These are phyloP conservation scores for Wickerhamomyces hampshirensis DNA, from an alignment of 805 yeast species.

Conservation along the genomic window DNA sequence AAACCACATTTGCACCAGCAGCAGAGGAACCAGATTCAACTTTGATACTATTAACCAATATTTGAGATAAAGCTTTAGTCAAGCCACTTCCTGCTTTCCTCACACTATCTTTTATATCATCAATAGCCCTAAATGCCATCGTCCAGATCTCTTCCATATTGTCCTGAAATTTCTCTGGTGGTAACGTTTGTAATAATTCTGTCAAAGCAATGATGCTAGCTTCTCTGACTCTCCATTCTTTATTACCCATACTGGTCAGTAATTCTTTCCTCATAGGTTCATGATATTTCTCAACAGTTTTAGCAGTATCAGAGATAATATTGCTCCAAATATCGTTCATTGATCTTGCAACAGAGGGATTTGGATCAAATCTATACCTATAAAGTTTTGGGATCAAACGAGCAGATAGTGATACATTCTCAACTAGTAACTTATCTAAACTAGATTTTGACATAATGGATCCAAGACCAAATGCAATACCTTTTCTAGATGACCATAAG, in stretches of 20 bases:
- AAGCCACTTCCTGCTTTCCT: constrained; percentile 72
- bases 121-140: constrained; percentile 84
- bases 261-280: constrained; percentile 60
- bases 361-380: constrained; percentile 85
- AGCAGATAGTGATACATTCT: constrained; percentile 49
- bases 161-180: constrained; percentile 43
- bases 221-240: constrained; percentile 92
- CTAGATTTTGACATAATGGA: constrained; percentile 76
- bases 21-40: constrained; percentile 35
- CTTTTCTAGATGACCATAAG: constrained; percentile 89
- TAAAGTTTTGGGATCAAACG: constrained; percentile 76
- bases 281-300: constrained; percentile 49
- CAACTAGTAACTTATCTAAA: constrained; percentile 53
- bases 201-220: constrained; percentile 72
- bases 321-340: constrained; percentile 89
- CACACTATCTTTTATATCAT: constrained; percentile 92
- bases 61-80: constrained; percentile 60
- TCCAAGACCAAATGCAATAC: constrained; percentile 91
- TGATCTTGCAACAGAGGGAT: constrained; percentile 62
- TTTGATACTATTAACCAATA: constrained; percentile 54
- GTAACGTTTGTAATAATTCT: constrained; percentile 62
- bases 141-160: constrained; percentile 71
- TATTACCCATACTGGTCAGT: constrained; percentile 61
- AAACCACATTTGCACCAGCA: constrained; percentile 39
- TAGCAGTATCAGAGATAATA: constrained; percentile 51